Conservation (phyloP, 768 basidiomycete genomes). For the Boletus reticulatus region DNA sequence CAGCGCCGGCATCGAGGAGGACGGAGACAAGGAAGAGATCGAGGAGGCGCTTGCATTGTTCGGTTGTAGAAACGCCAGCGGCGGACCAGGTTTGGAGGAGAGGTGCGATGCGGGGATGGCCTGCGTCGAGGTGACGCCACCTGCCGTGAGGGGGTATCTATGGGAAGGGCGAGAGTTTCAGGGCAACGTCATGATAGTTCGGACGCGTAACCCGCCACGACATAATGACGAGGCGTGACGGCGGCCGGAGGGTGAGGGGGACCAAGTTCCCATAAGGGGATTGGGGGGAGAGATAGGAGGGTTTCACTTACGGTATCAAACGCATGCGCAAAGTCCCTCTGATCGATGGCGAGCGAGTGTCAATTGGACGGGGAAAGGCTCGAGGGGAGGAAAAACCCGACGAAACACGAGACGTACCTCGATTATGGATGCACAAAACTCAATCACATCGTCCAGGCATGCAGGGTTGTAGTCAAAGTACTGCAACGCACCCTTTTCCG, state of each 20-base stretch:
- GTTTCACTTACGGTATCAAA: constrained; percentile 53
- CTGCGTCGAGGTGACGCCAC: constrained; percentile 85
- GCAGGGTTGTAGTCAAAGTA: constrained; percentile 87
- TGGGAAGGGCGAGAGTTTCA: neutral
- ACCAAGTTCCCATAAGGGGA: neutral
- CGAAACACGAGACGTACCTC: constrained; percentile 44
- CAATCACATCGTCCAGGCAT: constrained; percentile 64
- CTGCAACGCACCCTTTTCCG: constrained; percentile 67
- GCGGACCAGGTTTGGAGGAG: constrained; percentile 57
- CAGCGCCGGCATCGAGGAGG: constrained; percentile 92
- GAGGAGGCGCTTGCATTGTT: constrained; percentile 71
- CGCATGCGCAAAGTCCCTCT: constrained; percentile 80
- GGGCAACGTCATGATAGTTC: neutral
- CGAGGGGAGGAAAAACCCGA: neutral
- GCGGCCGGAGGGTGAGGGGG: constrained; percentile 8
- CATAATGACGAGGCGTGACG: neutral
- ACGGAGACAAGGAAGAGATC: constrained; percentile 92
- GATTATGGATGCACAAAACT: constrained; percentile 76
- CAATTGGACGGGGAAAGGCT: neutral
- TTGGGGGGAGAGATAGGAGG: neutral
- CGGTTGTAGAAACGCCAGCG: constrained; percentile 42
- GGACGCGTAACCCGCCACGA: neutral
- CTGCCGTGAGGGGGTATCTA: constrained; percentile 87
- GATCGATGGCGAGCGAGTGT: constrained; percentile 2
- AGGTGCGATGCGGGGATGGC: constrained; percentile 58